These are phyloP conservation scores for Myxozyma nipponensis DNA, from an alignment of 805 yeast genomes.

Conservation along the genomic window DNA sequence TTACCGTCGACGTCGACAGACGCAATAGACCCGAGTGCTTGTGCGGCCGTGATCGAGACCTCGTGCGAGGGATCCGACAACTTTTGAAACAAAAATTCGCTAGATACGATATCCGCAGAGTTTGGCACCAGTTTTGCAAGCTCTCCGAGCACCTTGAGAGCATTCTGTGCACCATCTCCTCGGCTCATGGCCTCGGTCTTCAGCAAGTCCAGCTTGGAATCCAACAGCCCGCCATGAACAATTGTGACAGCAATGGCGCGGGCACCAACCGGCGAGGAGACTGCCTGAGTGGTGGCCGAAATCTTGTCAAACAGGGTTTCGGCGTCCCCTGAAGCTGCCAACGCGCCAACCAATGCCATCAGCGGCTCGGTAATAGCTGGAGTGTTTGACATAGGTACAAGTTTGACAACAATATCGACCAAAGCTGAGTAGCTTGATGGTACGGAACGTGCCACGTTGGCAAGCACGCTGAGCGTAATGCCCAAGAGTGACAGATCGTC, in stretches of 20 bases:
- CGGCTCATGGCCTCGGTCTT: not conserved
- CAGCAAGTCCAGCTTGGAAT: constrained; percentile 3
- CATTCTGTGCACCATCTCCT: constrained; percentile 1
- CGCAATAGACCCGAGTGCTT: constrained; percentile 50
- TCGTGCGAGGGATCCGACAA: constrained; percentile 38
- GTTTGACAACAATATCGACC: constrained; percentile 2
- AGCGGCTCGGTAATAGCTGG: constrained; percentile 8
- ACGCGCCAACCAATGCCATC: constrained; percentile 6
- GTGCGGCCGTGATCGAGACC: constrained; percentile 48
- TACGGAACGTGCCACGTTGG: not conserved
- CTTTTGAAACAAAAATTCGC: constrained; percentile 38
- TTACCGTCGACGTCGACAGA: constrained; percentile 41
- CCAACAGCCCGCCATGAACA: constrained; percentile 12
- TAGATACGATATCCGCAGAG: constrained; percentile 10
- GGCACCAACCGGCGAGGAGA: constrained; percentile 5
- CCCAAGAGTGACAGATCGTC: constrained; percentile 23
- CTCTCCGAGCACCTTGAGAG: constrained; percentile 21
- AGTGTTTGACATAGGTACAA: constrained; percentile 6
- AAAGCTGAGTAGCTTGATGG: not conserved
- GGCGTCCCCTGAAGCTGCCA: constrained; percentile 11
- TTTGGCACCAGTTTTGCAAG: constrained; percentile 9
- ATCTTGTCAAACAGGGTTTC: not conserved
- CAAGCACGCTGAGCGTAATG: constrained; percentile 10
- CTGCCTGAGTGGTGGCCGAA: constrained; percentile 27
- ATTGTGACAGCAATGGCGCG: constrained; percentile 18